Evolutionary conservation across 2,329 filamentous ascomycete species (phyloP), one percentile per base, ranked within the genome.

Genomic region (Microascus cirrosus): DNA sequence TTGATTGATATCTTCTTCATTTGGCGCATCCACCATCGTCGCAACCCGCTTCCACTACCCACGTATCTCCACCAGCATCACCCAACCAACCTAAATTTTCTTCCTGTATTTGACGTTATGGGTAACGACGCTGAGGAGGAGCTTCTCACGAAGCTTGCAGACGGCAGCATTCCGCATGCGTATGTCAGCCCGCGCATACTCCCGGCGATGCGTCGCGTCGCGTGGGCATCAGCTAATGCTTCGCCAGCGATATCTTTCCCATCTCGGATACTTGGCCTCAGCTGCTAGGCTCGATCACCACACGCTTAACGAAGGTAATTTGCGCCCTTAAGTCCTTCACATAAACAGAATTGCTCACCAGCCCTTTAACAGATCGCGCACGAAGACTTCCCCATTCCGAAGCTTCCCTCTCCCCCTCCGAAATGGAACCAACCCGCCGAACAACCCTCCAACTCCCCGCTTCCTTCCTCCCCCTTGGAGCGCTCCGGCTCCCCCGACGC

Each of bases 301-400:
- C 12, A 13, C 24, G 56, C n/a, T 32, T 58, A 45, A 58, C 36
- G 22, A 54, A 54, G 56, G 56, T 58, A 25, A 15, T 12, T 18
- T 13, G 2, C 18, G 10, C 12, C 35, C 28, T n/a, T 24, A n/a
- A 34, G 51, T 20, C 13, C 48, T 20, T 42, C 35, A 12, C 15
- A 3, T n/a, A n/a, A 2, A n/a, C 39, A n/a, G 39, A 6, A 18
- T n/a, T n/a, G 18, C 15, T 45, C 39, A 36, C 34, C 25, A 15
- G 15, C 22, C 1, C 36, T 22, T 10, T 36, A 39, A 45, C 53
- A 95, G 89, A 93, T 91, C 63, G 82, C 88, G 48, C 81, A 82
- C 69, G 78, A 84, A 67, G 85, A 86, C 56, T 96, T 95, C 65
- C 84, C 88, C 50, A 85, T 87, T 64, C 88, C 88, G 12, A 77